Base-by-base conservation (phyloP, 208 protist species). In the Acanthamoeba royreba region DNA sequence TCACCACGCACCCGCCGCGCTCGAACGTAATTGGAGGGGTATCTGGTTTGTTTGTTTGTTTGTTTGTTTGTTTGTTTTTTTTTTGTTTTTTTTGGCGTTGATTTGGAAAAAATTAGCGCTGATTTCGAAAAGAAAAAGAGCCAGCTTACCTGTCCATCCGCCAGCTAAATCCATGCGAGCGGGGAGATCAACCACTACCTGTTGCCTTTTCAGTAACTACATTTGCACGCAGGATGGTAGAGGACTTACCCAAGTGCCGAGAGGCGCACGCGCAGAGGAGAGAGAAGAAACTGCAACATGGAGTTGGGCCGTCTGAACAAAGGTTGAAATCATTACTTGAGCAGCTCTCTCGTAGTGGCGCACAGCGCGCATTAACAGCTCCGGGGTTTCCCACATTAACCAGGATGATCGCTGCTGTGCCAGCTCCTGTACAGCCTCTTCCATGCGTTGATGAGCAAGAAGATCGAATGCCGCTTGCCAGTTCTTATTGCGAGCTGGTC, bases 11-110 rank as follows among this genome's bases (percentile, higher is more conserved):
- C 13, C 94, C 94, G 52, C 87, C 92, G 25, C 93, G 47, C 46
- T 96, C 94, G 38, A 94, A 96, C 8, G 63, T 94, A 31, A 94
- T 94, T 13, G 94, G 94, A 9, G 94, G 87, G n/a, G 92, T 93
- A 49, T 96, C 94, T n/a, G 61, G 43, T 66, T 81, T n/a, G n/a
- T n/a, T n/a, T n/a, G n/a, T n/a, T n/a, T n/a, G n/a, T n/a, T n/a
- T n/a, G n/a, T n/a, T n/a, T n/a, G n/a, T n/a, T n/a, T n/a, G n/a
- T n/a, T n/a, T n/a, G n/a, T n/a, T n/a, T n/a, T n/a, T n/a, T n/a
- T n/a, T n/a, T n/a, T n/a, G n/a, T n/a, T n/a, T n/a, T n/a, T n/a
- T n/a, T n/a, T n/a, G n/a, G n/a, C n/a, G n/a, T n/a, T n/a, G n/a
- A n/a, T n/a, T n/a, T 87, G 22, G 79, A 58, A 53, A 66, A 66